phyloP scores from a whole-genome alignment of 116 monocot genomes.

The Posidonia oceanica region DNA sequence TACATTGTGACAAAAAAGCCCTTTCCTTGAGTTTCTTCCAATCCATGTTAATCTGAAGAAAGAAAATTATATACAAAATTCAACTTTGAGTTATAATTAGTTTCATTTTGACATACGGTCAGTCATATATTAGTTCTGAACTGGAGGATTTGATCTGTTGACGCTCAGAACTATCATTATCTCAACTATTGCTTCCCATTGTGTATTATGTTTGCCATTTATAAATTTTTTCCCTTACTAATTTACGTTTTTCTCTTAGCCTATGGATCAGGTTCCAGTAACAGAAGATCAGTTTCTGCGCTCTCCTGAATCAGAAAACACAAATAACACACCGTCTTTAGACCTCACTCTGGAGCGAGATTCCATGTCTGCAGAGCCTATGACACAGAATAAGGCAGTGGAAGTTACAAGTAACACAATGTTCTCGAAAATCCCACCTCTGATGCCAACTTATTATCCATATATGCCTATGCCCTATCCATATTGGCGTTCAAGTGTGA shows the following conservation, averaged over 20 bases:
- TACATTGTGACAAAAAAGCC: no score
- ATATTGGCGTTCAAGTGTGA: constrained; percentile 8
- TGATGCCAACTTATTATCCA: constrained; percentile 12
- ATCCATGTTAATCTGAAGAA: no score
- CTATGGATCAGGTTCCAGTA: constrained; percentile 4
- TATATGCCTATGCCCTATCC: constrained; percentile 9
- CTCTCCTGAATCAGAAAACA: constrained; percentile 6
- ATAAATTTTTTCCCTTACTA: not conserved
- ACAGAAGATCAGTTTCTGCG: constrained; percentile 5
- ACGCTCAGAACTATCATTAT: no score
- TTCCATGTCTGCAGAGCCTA: not conserved
- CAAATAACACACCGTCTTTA: constrained; percentile 6
- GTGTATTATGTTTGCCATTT: not conserved
- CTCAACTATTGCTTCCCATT: not conserved
- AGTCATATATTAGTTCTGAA: no score
- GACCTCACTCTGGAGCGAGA: constrained; percentile 12
- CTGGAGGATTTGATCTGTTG: no score
- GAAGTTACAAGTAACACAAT: not conserved
- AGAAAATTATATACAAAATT: no score
- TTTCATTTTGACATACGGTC: no score
- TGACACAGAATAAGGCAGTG: not conserved
- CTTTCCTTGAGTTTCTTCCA: no score
- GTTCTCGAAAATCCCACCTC: constrained; percentile 7
- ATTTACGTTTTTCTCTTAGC: constrained; percentile 2
- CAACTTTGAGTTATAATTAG: no score